Conservation (phyloP, 768 basidiomycete genomes). For the Trametes punicea region DNA sequence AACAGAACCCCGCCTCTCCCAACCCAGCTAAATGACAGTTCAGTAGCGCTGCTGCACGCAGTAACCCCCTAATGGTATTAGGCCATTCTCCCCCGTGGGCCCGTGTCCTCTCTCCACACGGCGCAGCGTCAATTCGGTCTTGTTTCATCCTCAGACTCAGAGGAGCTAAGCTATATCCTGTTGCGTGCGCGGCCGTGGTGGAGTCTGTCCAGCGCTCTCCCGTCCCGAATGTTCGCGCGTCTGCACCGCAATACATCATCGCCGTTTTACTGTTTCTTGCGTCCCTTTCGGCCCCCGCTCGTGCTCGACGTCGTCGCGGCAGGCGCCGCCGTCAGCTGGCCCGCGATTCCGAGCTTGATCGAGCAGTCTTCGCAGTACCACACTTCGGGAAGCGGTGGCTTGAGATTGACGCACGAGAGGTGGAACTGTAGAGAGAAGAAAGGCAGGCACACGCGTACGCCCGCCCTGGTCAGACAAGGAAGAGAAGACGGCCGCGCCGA, state of each 20-base stretch:
- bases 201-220: no score
- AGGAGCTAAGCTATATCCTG: not conserved
- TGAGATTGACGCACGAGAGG: constrained; percentile 55
- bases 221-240: not conserved
- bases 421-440: constrained; percentile 46
- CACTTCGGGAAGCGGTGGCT: constrained; percentile 50
- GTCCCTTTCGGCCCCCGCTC: constrained; percentile 35
- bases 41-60: no score
- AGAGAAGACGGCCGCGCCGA: not conserved
- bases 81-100: not conserved
- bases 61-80: not conserved
- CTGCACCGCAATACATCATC: not conserved
- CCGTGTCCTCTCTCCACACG: not conserved
- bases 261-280: constrained; percentile 36
- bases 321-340: constrained; percentile 9
- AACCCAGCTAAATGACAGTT: constrained; percentile 17
- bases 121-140: not conserved
- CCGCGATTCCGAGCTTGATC: constrained; percentile 22
- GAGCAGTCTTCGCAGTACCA: constrained; percentile 61
- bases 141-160: not conserved
- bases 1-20: not conserved
- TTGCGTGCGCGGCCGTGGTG: not conserved
- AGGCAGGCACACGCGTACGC: not conserved
- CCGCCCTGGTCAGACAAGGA: not conserved
- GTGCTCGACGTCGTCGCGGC: constrained; percentile 3